These are phyloP conservation scores for Naganishia onofrii DNA, from an alignment of 768 basidiomycete genomes.

Conservation along the genomic window DNA sequence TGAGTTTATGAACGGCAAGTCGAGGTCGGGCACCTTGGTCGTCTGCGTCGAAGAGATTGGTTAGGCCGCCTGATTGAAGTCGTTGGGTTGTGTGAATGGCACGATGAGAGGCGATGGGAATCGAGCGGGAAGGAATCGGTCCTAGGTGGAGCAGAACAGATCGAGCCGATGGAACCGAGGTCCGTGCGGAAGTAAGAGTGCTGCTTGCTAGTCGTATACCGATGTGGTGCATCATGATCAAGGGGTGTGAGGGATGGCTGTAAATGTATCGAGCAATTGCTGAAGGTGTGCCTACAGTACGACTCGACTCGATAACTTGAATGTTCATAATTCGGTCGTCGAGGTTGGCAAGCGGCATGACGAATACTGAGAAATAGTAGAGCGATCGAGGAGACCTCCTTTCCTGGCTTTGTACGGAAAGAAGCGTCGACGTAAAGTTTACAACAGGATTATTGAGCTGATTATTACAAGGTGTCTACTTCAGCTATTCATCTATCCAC, in stretches of 20 bases:
- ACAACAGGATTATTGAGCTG: too few relatives aligned
- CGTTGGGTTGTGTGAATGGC: not conserved
- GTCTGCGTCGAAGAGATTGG: slow-evolving; percentile 31
- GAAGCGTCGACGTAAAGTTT: too few relatives aligned
- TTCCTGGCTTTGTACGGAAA: not conserved
- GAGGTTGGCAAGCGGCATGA: not conserved
- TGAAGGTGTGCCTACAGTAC: not conserved
- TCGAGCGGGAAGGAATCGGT: too few relatives aligned
- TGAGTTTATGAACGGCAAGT: slow-evolving; percentile 46
- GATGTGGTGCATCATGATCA: not conserved
- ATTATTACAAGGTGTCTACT: too few relatives aligned
- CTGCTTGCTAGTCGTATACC: not conserved
- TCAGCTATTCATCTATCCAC: not conserved
- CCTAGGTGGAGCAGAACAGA: not conserved
- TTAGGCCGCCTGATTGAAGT: slow-evolving; percentile 12
- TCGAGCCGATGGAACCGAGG: not conserved
- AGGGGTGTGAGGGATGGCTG: too few relatives aligned
- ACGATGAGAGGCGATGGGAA: not conserved
- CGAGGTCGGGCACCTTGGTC: slow-evolving; percentile 31
- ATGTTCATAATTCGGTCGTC: too few relatives aligned
- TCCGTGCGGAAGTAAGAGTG: not conserved
- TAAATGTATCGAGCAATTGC: not conserved
- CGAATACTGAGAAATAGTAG: not conserved
- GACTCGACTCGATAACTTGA: not conserved
- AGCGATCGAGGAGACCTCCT: not conserved